Conservation (phyloP, 83 land plant species). For the Picea mariana region DNA sequence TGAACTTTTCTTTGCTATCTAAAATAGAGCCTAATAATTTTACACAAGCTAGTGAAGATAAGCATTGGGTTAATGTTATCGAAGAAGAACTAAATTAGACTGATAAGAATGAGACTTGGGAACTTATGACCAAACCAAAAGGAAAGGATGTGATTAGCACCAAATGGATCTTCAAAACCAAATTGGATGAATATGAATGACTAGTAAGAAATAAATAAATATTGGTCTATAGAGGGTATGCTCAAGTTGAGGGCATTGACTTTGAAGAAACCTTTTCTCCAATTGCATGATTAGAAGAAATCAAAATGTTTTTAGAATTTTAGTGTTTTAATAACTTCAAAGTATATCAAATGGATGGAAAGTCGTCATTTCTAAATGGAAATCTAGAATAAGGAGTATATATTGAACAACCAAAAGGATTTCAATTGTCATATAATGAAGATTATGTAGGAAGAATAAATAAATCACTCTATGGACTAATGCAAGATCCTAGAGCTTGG, state of each 20-base stretch:
- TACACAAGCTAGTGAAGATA: too few species aligned
- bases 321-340: neutral
- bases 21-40: too few species aligned
- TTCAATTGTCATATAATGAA: neutral
- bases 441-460: neutral
- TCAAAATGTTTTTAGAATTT: neutral
- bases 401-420: neutral
- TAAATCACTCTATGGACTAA: neutral
- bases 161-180: too few species aligned
- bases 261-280: neutral
- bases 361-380: neutral
- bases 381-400: neutral
- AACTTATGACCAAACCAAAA: too few species aligned
- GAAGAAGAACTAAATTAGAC: too few species aligned
- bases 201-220: neutral
- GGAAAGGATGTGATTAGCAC: too few species aligned
- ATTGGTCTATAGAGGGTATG: neutral
- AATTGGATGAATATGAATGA: too few species aligned
- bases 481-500: neutral
- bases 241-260: neutral
- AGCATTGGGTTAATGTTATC: too few species aligned
- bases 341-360: neutral
- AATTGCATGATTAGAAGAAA: neutral
- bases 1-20: too few species aligned
- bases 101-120: too few species aligned